Conservation (phyloP, 768 basidiomycete species). For the Amylocystis lapponica region DNA sequence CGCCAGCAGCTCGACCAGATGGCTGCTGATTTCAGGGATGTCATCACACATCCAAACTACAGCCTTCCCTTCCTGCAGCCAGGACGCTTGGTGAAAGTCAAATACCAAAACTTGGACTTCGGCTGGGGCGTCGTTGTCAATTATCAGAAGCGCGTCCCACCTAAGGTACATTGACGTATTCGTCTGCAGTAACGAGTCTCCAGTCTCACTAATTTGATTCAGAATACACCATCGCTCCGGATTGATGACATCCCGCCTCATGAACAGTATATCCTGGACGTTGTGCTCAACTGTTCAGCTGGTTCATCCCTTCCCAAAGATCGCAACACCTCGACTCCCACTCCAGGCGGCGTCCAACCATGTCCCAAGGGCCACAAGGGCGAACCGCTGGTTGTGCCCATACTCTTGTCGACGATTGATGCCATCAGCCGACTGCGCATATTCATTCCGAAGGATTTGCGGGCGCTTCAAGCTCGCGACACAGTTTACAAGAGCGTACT, state of each 20-base stretch:
- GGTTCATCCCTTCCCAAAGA: slow-evolving; percentile 59
- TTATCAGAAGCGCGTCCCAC: slow-evolving; percentile 80
- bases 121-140: slow-evolving; percentile 96
- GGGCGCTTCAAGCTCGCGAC: slow-evolving; percentile 67
- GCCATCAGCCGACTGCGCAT: slow-evolving; percentile 83
- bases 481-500: slow-evolving; percentile 86
- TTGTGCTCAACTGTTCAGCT: slow-evolving; percentile 74
- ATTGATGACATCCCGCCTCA: slow-evolving; percentile 74
- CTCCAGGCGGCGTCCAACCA: slow-evolving; percentile 70
- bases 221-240: slow-evolving; percentile 67
- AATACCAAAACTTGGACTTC: slow-evolving; percentile 82
- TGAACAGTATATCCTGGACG: slow-evolving; percentile 90
- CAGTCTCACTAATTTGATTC: neutral
- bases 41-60: slow-evolving; percentile 94
- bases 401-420: slow-evolving; percentile 81
- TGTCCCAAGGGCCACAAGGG: slow-evolving; percentile 70
- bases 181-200: neutral
- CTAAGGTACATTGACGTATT: slow-evolving; percentile 49
- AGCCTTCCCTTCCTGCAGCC: slow-evolving; percentile 90
- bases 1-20: slow-evolving; percentile 93
- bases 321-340: slow-evolving; percentile 44
- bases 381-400: slow-evolving; percentile 79
- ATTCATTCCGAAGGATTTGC: slow-evolving; percentile 85
- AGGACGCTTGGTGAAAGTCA: slow-evolving; percentile 89
- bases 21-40: slow-evolving; percentile 80